Evolutionary conservation across 192 early-diverging fungal species (phyloP).

Genomic region (Coemansia sp.): DNA sequence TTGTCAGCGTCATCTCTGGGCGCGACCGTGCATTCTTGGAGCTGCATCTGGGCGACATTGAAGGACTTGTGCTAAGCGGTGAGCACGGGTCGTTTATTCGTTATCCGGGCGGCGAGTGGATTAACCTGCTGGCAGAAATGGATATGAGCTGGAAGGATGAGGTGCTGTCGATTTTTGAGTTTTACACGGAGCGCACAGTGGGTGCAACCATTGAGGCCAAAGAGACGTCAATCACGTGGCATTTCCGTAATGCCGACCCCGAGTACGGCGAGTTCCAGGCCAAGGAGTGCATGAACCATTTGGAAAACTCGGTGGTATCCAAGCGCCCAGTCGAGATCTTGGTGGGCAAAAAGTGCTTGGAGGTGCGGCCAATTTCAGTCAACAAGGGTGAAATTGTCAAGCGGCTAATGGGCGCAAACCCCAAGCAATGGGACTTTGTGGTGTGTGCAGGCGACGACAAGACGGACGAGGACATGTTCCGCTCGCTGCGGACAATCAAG

Average conservation of each 20-base stretch:
- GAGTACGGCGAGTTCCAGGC: slow-evolving; percentile 95
- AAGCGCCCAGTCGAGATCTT: slow-evolving; percentile 93
- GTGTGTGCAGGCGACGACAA: slow-evolving; percentile 96
- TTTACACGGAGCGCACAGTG: slow-evolving; percentile 92
- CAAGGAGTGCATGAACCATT: slow-evolving; percentile 95
- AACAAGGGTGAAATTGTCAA: slow-evolving; percentile 99
- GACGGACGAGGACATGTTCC: slow-evolving; percentile 99
- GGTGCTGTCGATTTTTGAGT: slow-evolving; percentile 89
- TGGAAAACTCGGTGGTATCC: slow-evolving; percentile 88
- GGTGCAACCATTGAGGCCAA: slow-evolving; percentile 95
- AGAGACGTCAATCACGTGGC: slow-evolving; percentile 91
- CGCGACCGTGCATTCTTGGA: slow-evolving; percentile 83
- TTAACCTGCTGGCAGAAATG: slow-evolving; percentile 67
- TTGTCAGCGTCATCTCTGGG: slow-evolving; percentile 89
- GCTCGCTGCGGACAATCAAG: slow-evolving; percentile 55
- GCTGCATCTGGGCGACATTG: slow-evolving; percentile 77
- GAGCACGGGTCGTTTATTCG: slow-evolving; percentile 96
- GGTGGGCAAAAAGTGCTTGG: slow-evolving; percentile 95
- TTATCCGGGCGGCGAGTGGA: slow-evolving; percentile 76
- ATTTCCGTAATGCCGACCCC: slow-evolving; percentile 93
- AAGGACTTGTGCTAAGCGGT: slow-evolving; percentile 79
- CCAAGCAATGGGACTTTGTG: slow-evolving; percentile 80
- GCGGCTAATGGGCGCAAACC: slow-evolving; percentile 60
- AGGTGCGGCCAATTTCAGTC: slow-evolving; percentile 86
- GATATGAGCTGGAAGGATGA: slow-evolving; percentile 95